Evolutionary conservation across 2,329 filamentous ascomycete species (phyloP).

Genomic region (Macrophomina phaseolina): DNA sequence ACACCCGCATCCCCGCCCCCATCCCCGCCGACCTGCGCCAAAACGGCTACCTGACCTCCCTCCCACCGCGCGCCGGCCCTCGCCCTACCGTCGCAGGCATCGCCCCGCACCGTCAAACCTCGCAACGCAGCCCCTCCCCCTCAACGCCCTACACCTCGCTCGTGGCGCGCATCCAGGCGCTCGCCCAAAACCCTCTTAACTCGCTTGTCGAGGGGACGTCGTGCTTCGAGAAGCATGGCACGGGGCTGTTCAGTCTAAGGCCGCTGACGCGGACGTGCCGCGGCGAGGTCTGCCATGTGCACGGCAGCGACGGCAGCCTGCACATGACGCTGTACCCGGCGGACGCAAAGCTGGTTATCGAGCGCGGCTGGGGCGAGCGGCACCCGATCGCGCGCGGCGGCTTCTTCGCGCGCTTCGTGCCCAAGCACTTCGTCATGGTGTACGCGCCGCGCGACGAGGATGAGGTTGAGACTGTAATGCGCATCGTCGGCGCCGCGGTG

Average conservation of each 20-base stretch:
- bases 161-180: conserved; percentile 40
- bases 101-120: conserved; percentile 79
- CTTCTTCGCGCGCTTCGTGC: conserved; percentile 71
- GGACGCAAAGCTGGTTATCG: conserved; percentile 73
- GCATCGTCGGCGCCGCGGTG: conserved; percentile 74
- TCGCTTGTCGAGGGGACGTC: conserved; percentile 62
- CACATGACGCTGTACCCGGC: conserved; percentile 81
- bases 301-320: conserved; percentile 76
- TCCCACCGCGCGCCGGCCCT: conserved; percentile 67
- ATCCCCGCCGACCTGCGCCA: conserved; percentile 57
- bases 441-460: conserved; percentile 76
- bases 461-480: conserved; percentile 70
- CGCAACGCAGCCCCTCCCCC: conserved; percentile 66
- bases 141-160: conserved; percentile 46
- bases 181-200: conserved; percentile 38
- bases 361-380: conserved; percentile 78
- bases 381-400: conserved; percentile 70
- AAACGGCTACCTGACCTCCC: conserved; percentile 63
- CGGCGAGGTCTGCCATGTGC: conserved; percentile 83
- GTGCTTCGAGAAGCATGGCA: conserved; percentile 82
- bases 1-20: conserved; percentile 68
- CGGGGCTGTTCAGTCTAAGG: conserved; percentile 72
- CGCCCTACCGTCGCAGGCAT: conserved; percentile 75
- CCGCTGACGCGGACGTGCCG: conserved; percentile 73
- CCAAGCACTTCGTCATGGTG: conserved; percentile 77